Percentiles rank a stretch among this genome's conserved stretches.
Evolutionary conservation across 2,329 filamentous ascomycete genomes (phyloP).

Genomic region (Bertia moriformis): DNA sequence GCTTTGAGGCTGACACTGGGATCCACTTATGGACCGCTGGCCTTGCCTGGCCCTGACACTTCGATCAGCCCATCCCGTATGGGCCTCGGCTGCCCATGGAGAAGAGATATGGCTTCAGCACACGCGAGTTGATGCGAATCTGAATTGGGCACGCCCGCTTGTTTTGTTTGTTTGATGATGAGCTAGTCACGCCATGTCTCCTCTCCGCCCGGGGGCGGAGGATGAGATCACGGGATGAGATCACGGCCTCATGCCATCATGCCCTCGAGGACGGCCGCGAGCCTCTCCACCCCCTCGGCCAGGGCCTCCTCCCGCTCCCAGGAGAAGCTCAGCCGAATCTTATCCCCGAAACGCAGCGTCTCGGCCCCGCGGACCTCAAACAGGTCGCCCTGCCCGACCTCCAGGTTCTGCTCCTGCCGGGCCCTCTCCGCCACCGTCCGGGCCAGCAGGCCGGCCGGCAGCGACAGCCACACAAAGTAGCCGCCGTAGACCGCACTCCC

Average conservation of each 20-base stretch:
- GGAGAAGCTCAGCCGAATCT: neutral
- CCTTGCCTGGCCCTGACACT: too few species aligned
- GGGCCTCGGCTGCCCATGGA: too few species aligned
- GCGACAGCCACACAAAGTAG: neutral
- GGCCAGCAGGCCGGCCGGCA: neutral
- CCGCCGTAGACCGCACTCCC: neutral
- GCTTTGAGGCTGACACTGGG: too few species aligned
- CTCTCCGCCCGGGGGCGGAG: too few species aligned
- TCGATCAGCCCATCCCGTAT: too few species aligned
- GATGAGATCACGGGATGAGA: neutral
- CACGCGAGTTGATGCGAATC: too few species aligned
- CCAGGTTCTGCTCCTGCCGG: neutral
- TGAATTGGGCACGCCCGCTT: too few species aligned
- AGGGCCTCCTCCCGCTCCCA: neutral
- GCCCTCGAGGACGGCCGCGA: too few species aligned
- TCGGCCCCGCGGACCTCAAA: neutral
- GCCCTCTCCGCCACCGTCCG: neutral
- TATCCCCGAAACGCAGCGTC: neutral
- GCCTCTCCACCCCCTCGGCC: neutral
- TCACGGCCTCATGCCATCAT: neutral
- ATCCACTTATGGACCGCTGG: too few species aligned
- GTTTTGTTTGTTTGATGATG: too few species aligned
- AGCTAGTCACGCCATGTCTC: too few species aligned
- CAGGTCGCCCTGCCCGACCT: neutral
- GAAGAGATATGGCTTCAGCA: too few species aligned